These are phyloP conservation scores for Sporothrix variecibatus DNA, from an alignment of 2,329 filamentous ascomycete genomes.

Conservation along the genomic window DNA sequence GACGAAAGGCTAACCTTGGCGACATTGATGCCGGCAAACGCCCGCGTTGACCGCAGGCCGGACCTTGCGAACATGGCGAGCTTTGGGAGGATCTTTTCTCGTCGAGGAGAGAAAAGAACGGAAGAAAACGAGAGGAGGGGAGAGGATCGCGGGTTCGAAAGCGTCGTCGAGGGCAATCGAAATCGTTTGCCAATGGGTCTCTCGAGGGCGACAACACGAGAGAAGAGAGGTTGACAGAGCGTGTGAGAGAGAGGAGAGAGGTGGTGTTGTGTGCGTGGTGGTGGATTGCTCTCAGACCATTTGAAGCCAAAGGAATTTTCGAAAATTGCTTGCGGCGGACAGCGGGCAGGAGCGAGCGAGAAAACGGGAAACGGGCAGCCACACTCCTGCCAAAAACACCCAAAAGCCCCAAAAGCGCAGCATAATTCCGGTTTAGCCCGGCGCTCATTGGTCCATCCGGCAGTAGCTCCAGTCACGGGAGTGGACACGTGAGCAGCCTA, in stretches of 20 bases:
- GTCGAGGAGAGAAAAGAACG: conserved; percentile 37
- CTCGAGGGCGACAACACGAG: background rate
- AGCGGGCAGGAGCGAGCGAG: conserved; percentile 30
- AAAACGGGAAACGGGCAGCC: conserved; percentile 20
- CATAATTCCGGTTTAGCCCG: conserved; percentile 35
- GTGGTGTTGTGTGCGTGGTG: conserved; percentile 24
- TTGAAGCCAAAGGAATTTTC: conserved; percentile 29
- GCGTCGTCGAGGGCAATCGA: conserved; percentile 7
- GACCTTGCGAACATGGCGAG: conserved; percentile 87
- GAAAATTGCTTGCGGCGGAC: conserved; percentile 24
- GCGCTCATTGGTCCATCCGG: conserved; percentile 33
- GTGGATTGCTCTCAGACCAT: conserved; percentile 30
- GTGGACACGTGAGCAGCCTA: conserved; percentile 22
- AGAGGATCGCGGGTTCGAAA: background rate
- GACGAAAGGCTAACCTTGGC: conserved; percentile 60
- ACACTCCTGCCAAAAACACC: background rate
- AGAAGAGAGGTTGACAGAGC: background rate
- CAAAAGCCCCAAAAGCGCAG: conserved; percentile 18
- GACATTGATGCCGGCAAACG: conserved; percentile 72
- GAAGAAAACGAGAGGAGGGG: conserved; percentile 29
- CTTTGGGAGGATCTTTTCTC: conserved; percentile 36
- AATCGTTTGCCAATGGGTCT: conserved; percentile 8
- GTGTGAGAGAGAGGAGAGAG: background rate
- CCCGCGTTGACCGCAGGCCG: conserved; percentile 84
- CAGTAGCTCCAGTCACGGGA: conserved; percentile 23